phyloP scores from a whole-genome alignment of 176 grass and related monocot genomes.

The Eremochloa ophiuroides region DNA sequence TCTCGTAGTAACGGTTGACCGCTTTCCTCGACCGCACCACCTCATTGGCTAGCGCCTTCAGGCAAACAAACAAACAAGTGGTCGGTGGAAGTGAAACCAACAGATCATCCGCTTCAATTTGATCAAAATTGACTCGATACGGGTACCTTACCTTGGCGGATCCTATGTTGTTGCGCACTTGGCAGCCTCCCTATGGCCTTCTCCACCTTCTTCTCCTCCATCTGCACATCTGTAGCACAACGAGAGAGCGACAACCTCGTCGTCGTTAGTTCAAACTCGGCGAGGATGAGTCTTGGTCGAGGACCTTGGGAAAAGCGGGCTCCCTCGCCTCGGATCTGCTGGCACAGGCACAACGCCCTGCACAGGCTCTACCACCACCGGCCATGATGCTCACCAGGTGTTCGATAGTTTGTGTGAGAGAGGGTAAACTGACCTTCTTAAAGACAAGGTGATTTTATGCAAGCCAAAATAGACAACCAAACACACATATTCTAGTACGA shows the following conservation, averaged over 20 bases:
- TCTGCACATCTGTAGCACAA: conserved; percentile 60
- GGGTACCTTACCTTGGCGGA: conserved; percentile 67
- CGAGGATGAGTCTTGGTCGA: background rate
- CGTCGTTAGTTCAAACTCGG: background rate
- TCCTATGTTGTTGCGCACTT: conserved; percentile 90
- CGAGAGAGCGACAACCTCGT: background rate
- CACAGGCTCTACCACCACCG: too few relatives aligned
- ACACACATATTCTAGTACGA: too few relatives aligned
- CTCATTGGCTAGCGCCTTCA: conserved; percentile 88
- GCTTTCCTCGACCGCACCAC: conserved; percentile 70
- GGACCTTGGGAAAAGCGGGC: background rate
- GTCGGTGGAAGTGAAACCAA: background rate
- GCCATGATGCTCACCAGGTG: too few relatives aligned
- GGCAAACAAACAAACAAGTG: background rate
- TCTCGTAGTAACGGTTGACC: conserved; percentile 88
- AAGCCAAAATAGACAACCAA: too few relatives aligned
- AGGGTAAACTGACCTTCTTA: too few relatives aligned
- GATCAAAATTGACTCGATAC: background rate
- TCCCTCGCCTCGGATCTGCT: conserved; percentile 70
- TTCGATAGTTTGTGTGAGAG: too few relatives aligned
- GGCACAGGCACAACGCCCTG: too few relatives aligned
- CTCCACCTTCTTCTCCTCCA: conserved; percentile 90
- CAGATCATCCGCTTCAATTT: background rate
- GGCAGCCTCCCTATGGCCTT: conserved; percentile 83
- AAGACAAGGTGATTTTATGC: too few relatives aligned